Base-by-base conservation (phyloP, 306 rosid genomes). In the Malus sieversii region DNA sequence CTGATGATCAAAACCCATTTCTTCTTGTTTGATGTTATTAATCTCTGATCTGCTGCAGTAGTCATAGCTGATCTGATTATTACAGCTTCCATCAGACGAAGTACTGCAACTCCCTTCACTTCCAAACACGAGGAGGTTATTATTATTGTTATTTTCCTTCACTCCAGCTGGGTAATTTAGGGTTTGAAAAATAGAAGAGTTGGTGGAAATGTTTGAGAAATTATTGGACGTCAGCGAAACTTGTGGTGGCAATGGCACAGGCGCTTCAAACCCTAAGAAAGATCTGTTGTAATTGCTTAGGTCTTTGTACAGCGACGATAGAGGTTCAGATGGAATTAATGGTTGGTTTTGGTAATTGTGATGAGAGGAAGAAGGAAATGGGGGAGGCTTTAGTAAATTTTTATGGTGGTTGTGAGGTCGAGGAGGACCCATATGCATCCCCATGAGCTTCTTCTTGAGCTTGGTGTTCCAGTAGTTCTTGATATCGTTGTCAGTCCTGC, bases 381-480 rank as follows among this genome's bases (percentile, higher is more conserved):
- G 70, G 16, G 70, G 70, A 66, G 70, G 70, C 20, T 10, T 32
- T 32, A 18, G n/a, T 64, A 20, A 32, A 27, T 61, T 64, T 38
- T 48, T 19, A 0, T 66, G 85, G 77, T 40, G 58, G 16, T 7
- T 10, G 7, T 75, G 86, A 35, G 75, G 22, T 27, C 60, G 66
- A 25, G 76, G 16, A 72, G 69, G 70, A 74, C 70, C 70, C 77
- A 62, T 82, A 61, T 82, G 77, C 77, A 88, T 75, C 25, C 82
- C 87, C 87, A 86, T 78, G 29, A 93, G 90, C 80, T 93, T 93
- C 87, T 92, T 93, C 92, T 91, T 93, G 19, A 93, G 92, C 84
- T 91, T 93, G 35, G 98, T 93, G 90, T 93, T 93, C 98, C 98
- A 93, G 73, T 93, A 91, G 85, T 93, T 93, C 83, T 93, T 93